A percentile compares a stretch with the other conserved stretches of the same genome.
Conservation (phyloP, 345 rosid species). For the Murraya paniculata region DNA sequence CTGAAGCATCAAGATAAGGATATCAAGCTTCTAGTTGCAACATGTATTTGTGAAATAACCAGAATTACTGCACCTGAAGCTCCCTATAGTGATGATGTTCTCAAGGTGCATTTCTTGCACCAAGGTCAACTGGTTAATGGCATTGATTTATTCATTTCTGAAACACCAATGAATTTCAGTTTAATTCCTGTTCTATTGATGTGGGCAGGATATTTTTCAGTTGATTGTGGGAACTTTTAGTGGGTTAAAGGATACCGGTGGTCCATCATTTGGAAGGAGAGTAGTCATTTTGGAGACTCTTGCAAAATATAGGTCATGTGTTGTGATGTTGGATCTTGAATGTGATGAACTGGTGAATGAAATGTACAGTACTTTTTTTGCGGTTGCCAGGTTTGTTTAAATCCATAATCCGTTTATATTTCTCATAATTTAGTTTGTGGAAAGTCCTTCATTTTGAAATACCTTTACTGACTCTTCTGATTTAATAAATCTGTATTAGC, state of each 20-base stretch:
- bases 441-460: background rate
- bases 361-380: conserved; percentile 84
- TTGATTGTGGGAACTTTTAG: conserved; percentile 80
- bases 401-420: background rate
- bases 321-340: conserved; percentile 98
- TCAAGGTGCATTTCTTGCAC: conserved; percentile 56
- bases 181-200: conserved; percentile 21
- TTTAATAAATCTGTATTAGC: background rate
- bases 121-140: conserved; percentile 7
- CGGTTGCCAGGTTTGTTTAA: conserved; percentile 81
- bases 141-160: conserved; percentile 2
- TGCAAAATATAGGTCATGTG: conserved; percentile 93
- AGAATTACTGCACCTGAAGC: conserved; percentile 99
- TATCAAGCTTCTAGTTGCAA: conserved; percentile 90
- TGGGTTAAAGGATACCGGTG: conserved; percentile 76
- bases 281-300: conserved; percentile 90
- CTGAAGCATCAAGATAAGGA: conserved; percentile 93
- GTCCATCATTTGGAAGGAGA: conserved; percentile 93
- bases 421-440: conserved; percentile 4
- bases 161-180: background rate
- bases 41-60: conserved; percentile 93
- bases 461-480: background rate
- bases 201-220: conserved; percentile 74
- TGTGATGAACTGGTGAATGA: conserved; percentile 85
- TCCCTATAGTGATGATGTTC: conserved; percentile 75